Evolutionary conservation across 176 grass and related monocot species (phyloP).

Genomic region (Carex myosuroides): DNA sequence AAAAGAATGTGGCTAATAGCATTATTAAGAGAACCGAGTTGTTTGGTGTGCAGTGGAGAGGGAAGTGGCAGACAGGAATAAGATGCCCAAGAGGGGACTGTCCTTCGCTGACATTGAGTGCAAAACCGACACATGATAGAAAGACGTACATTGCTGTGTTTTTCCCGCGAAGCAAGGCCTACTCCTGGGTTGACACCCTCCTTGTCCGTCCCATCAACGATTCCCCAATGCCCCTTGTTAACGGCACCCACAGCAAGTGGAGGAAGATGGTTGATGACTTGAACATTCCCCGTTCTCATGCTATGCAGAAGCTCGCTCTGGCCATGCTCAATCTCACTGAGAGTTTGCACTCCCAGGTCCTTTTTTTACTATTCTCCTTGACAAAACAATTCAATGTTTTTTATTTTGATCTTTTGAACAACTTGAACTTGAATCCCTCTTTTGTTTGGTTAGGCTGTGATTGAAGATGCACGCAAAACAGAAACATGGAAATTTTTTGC

Average conservation of each 20-base stretch:
- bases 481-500: conserved; percentile 78
- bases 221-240: conserved; percentile 57
- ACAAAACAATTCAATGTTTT: neutral
- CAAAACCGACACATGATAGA: conserved; percentile 81
- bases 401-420: conserved; percentile 10
- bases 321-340: conserved; percentile 78
- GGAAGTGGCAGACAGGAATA: conserved; percentile 98
- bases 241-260: conserved; percentile 87
- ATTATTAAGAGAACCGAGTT: conserved; percentile 1
- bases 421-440: conserved; percentile 3
- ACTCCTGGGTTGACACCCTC: conserved; percentile 89
- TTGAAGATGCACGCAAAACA: conserved; percentile 69
- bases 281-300: conserved; percentile 49
- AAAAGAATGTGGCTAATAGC: neutral
- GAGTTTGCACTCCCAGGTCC: conserved; percentile 71
- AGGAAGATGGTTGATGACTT: conserved; percentile 81
- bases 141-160: conserved; percentile 87
- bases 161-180: conserved; percentile 80
- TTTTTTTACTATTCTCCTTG: neutral
- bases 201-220: conserved; percentile 70
- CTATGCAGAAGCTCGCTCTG: conserved; percentile 84
- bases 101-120: conserved; percentile 67
- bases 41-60: conserved; percentile 80
- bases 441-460: conserved; percentile 52
- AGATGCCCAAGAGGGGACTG: conserved; percentile 70